Percentiles rank a stretch among this genome's conserved stretches.
These are phyloP conservation scores for Drechslera avenae DNA, from an alignment of 2,329 filamentous ascomycete genomes.

Conservation along the genomic window DNA sequence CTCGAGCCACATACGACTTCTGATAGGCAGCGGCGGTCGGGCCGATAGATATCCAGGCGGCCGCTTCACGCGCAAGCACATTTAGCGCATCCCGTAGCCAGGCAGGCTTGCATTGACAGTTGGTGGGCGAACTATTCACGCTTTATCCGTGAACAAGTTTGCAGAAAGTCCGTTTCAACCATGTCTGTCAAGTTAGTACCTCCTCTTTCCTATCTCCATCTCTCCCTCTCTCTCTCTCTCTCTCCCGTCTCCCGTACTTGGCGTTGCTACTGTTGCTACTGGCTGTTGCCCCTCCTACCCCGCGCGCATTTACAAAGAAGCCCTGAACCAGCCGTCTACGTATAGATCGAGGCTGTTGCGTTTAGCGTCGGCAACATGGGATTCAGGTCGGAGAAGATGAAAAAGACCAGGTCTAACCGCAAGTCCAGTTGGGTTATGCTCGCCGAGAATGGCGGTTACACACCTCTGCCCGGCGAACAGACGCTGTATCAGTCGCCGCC, in stretches of 20 bases:
- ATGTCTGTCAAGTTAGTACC: slow-evolving; percentile 51
- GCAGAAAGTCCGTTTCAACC: slow-evolving; percentile 19
- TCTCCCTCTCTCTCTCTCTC: slow-evolving; percentile 5
- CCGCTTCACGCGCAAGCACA: slow-evolving; percentile 25
- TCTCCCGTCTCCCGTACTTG: slow-evolving; percentile 2
- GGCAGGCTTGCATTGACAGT: slow-evolving; percentile 29
- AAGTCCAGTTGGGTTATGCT: slow-evolving; percentile 87
- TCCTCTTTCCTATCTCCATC: slow-evolving; percentile 10
- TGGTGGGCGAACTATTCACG: slow-evolving; percentile 25
- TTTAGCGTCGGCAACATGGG: slow-evolving; percentile 8
- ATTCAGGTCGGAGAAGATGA: slow-evolving; percentile 21
- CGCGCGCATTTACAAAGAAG: slow-evolving; percentile 11
- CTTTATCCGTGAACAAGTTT: slow-evolving; percentile 29
- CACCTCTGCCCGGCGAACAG: slow-evolving; percentile 82
- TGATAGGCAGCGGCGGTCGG: slow-evolving; percentile 31
- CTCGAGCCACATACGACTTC: slow-evolving; percentile 20
- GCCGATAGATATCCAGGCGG: slow-evolving; percentile 22
- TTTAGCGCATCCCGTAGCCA: slow-evolving; percentile 13
- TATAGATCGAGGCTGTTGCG: not conserved
- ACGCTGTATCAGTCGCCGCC: slow-evolving; percentile 80
- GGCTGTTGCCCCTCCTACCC: slow-evolving; percentile 14
- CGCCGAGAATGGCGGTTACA: slow-evolving; percentile 71
- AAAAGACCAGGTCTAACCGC: slow-evolving; percentile 39
- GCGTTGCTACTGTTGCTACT: slow-evolving; percentile 5
- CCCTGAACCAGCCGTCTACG: slow-evolving; percentile 5